Conservation (phyloP, 73 alveolate species). For the Tetrahymena borealis region DNA sequence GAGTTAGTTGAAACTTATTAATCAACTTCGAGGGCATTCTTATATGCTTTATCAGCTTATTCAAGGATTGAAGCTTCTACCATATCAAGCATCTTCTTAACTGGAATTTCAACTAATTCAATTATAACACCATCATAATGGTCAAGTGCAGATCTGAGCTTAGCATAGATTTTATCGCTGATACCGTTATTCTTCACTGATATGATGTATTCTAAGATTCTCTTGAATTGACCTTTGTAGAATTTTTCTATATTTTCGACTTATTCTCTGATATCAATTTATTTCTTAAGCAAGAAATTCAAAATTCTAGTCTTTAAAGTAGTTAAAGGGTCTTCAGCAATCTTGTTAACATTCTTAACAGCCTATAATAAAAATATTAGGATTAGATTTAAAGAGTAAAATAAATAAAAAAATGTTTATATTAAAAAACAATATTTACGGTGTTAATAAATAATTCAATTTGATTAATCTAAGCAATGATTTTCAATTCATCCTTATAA, state of each 20-base stretch:
- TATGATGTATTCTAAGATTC: not conserved
- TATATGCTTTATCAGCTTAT: not conserved
- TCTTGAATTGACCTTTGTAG: not conserved
- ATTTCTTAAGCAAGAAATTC: not conserved
- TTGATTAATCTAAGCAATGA: not conserved
- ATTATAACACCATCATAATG: not conserved
- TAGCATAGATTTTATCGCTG: not conserved
- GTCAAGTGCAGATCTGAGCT: not conserved
- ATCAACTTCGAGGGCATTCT: not conserved
- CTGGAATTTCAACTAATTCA: not conserved
- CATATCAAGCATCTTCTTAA: not conserved
- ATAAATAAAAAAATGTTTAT: too few species aligned
- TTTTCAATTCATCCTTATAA: not conserved
- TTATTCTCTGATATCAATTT: not conserved
- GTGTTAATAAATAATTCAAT: not conserved
- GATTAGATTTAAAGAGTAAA: too few species aligned
- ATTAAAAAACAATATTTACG: not conserved
- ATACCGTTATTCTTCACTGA: not conserved
- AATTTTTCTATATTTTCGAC: not conserved
- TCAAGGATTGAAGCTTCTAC: not conserved
- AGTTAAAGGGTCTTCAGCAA: not conserved
- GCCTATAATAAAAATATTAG: too few species aligned
- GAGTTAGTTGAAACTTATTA: not conserved
- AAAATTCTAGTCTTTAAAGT: not conserved
- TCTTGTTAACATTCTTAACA: not conserved